Conservation (phyloP, 78 protist genomes). For the Isochrysis galbana region DNA sequence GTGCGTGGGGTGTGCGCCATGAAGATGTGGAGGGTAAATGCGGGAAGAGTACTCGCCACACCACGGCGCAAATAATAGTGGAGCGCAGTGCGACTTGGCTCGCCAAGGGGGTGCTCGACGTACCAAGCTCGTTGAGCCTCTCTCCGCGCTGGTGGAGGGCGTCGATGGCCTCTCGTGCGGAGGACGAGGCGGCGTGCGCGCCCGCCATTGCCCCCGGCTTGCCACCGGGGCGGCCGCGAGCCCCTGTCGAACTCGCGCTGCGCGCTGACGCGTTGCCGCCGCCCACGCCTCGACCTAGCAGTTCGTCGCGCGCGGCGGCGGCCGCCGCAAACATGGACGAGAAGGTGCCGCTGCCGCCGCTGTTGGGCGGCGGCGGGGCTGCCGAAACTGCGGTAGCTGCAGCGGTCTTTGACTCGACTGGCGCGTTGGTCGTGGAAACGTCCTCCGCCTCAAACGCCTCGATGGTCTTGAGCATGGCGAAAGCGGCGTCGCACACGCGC, state of each 20-base stretch:
- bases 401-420: too few relatives aligned
- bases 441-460: too few relatives aligned
- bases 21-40: too few relatives aligned
- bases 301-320: neutral
- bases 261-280: neutral
- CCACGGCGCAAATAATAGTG: too few relatives aligned
- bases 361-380: too few relatives aligned
- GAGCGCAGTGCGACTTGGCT: too few relatives aligned
- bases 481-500: slow-evolving; percentile 18
- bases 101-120: too few relatives aligned
- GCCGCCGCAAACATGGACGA: neutral
- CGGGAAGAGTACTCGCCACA: too few relatives aligned
- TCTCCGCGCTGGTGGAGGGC: neutral
- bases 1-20: too few relatives aligned
- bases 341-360: neutral
- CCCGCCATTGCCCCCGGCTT: neutral
- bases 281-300: neutral
- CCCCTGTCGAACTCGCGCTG: neutral
- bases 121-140: neutral
- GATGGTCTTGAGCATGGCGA: neutral
- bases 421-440: too few relatives aligned
- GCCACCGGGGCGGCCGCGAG: neutral
- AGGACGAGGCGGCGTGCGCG: neutral
- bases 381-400: too few relatives aligned
- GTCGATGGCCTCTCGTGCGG: neutral